A percentile compares a stretch with the other conserved stretches of the same genome.
Conservation (phyloP, 2,329 filamentous ascomycete species). For the Pestalotiopsis sp. region DNA sequence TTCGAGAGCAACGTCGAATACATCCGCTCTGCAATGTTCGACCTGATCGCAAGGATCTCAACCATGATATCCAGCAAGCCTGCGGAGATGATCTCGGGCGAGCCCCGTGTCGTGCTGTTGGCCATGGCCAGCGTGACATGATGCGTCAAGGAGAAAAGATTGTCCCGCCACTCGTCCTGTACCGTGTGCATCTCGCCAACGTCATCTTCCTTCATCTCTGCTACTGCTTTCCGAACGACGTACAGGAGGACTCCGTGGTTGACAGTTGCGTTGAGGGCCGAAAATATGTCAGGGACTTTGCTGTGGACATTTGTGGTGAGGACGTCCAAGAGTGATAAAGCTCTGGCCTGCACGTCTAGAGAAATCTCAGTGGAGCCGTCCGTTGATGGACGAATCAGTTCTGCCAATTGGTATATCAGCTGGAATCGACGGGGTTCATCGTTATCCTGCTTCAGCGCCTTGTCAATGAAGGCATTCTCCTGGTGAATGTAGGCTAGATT, state of each 20-base stretch:
- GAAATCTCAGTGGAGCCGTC: conserved; percentile 70
- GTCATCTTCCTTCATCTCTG: conserved; percentile 68
- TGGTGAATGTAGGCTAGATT: conserved; percentile 89
- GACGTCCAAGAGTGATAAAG: conserved; percentile 81
- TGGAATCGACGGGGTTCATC: conserved; percentile 90
- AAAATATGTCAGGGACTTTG: conserved; percentile 79
- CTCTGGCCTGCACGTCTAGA: conserved; percentile 77
- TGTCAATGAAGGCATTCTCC: conserved; percentile 82
- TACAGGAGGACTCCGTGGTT: conserved; percentile 96
- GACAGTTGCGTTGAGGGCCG: conserved; percentile 91
- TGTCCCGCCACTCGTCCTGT: conserved; percentile 86
- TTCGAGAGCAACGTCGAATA: conserved; percentile 85
- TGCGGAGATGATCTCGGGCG: conserved; percentile 78
- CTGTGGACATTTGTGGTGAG: conserved; percentile 71
- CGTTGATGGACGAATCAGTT: conserved; percentile 82
- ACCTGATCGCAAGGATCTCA: conserved; percentile 83
- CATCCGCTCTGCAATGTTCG: conserved; percentile 77
- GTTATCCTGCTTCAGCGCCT: conserved; percentile 81
- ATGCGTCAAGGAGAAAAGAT: conserved; percentile 83
- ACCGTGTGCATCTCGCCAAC: conserved; percentile 63
- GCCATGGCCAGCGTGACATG: conserved; percentile 75
- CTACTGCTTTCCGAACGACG: conserved; percentile 85
- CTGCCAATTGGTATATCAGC: conserved; percentile 87
- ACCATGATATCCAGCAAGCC: conserved; percentile 89
- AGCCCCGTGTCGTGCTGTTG: conserved; percentile 34